A percentile compares a stretch with the other conserved stretches of the same genome.
These are phyloP conservation scores for Rhizopogon vesiculosus DNA, from an alignment of 768 basidiomycete species.

Conservation along the genomic window DNA sequence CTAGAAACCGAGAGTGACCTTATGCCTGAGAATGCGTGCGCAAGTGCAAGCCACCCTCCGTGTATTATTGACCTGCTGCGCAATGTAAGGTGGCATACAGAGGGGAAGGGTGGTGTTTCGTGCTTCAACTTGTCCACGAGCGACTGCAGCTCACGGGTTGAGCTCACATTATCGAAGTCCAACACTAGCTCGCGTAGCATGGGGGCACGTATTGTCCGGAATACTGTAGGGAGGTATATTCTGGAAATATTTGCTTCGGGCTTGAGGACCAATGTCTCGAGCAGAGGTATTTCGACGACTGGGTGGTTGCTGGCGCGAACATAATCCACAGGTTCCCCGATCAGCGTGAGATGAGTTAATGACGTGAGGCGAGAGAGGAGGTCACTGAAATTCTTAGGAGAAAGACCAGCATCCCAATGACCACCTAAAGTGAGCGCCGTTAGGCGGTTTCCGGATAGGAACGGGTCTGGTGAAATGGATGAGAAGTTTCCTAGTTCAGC, in stretches of 20 bases:
- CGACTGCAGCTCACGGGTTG: constrained; percentile 23
- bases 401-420: constrained; percentile 16
- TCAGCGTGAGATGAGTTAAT: constrained; percentile 19
- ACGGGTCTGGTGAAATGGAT: background rate
- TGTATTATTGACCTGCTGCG: constrained; percentile 20
- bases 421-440: constrained; percentile 22
- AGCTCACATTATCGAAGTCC: constrained; percentile 20
- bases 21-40: constrained; percentile 19
- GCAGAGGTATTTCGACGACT: constrained; percentile 12
- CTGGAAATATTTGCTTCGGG: constrained; percentile 25
- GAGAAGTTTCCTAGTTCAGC: background rate
- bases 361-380: constrained; percentile 17
- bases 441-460: constrained; percentile 5
- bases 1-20: constrained; percentile 22
- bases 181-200: constrained; percentile 18
- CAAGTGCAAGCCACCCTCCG: constrained; percentile 18
- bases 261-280: constrained; percentile 15
- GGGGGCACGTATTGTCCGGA: constrained; percentile 20
- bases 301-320: constrained; percentile 7
- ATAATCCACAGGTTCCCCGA: constrained; percentile 25
- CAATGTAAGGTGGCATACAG: constrained; percentile 16
- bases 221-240: constrained; percentile 18
- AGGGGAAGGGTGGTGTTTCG: constrained; percentile 19
- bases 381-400: constrained; percentile 14
- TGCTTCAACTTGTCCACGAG: constrained; percentile 24